Evolutionary conservation across 179 eudicot genomes (phyloP).

Genomic region (Corrigiola litoralis): DNA sequence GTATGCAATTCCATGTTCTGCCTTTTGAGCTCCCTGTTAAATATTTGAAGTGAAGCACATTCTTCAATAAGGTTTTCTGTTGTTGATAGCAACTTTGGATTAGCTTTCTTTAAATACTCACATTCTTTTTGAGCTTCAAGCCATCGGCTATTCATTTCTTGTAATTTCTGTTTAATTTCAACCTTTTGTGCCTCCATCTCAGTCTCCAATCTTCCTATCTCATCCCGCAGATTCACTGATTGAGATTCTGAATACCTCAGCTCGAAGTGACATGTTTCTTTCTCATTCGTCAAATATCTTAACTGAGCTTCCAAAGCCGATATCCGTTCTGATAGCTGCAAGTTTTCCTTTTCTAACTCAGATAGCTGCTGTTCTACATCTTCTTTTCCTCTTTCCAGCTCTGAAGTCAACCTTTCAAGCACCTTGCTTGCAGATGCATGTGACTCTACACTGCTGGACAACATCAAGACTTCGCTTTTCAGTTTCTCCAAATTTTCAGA

Average conservation of each 20-base stretch:
- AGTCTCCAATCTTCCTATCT: constrained; percentile 37
- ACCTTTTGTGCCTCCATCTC: constrained; percentile 44
- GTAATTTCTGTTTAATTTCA: constrained; percentile 39
- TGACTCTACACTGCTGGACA: constrained; percentile 38
- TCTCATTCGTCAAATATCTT: constrained; percentile 47
- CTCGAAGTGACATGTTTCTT: constrained; percentile 50
- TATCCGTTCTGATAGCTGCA: constrained; percentile 50
- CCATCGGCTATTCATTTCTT: constrained; percentile 44
- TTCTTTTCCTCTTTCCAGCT: constrained; percentile 53
- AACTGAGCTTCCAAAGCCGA: constrained; percentile 59
- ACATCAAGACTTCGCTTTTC: constrained; percentile 34
- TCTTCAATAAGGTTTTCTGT: constrained; percentile 52
- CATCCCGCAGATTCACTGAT: constrained; percentile 44
- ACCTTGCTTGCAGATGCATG: constrained; percentile 46
- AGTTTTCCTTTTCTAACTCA: constrained; percentile 55
- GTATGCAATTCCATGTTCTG: constrained; percentile 48
- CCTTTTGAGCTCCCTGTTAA: constrained; percentile 51
- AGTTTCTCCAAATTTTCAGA: constrained; percentile 38
- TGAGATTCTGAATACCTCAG: constrained; percentile 43
- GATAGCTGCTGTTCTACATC: constrained; percentile 50
- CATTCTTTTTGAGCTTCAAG: constrained; percentile 61
- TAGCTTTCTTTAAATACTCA: constrained; percentile 50
- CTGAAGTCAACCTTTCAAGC: constrained; percentile 43
- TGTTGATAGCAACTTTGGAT: constrained; percentile 51
- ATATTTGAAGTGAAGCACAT: constrained; percentile 47